A percentile compares a stretch with the other conserved stretches of the same genome.
Evolutionary conservation across 2,329 filamentous ascomycete genomes (phyloP).

Genomic region (Colletotrichum musae): DNA sequence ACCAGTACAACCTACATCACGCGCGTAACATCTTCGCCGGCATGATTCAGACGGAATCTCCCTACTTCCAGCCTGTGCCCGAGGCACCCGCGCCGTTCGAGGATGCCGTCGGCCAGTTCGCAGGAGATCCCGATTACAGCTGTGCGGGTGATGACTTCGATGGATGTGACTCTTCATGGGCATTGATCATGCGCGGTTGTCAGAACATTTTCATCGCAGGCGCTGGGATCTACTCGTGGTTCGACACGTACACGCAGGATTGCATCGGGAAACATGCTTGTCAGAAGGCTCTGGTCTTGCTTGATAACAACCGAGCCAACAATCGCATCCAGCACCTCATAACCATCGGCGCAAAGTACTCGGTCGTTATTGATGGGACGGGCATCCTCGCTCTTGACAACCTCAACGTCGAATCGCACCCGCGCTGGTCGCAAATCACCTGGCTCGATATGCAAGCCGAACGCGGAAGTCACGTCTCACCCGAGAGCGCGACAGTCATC

Average conservation of each 20-base stretch:
- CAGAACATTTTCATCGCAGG: conserved; percentile 44
- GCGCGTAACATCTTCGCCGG: conserved; percentile 68
- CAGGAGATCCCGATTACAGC: conserved; percentile 39
- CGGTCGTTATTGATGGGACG: conserved; percentile 45
- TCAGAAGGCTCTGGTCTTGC: conserved; percentile 44
- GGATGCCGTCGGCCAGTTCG: conserved; percentile 22
- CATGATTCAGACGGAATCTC: conserved; percentile 79
- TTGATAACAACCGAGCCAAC: conserved; percentile 45
- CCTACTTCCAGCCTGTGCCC: conserved; percentile 66
- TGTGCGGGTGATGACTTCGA: conserved; percentile 33
- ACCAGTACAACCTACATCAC: conserved; percentile 65
- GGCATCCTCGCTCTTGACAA: conserved; percentile 47
- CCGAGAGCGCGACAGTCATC: too few relatives aligned
- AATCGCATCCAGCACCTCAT: conserved; percentile 47
- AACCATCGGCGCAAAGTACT: conserved; percentile 50
- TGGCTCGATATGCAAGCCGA: conserved; percentile 42
- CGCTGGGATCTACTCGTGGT: conserved; percentile 49
- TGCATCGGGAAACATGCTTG: conserved; percentile 41
- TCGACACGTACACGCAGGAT: conserved; percentile 43
- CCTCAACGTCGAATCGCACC: conserved; percentile 47
- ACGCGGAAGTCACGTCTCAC: too few relatives aligned
- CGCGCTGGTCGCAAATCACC: conserved; percentile 48
- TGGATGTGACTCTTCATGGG: conserved; percentile 46
- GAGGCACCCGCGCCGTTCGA: conserved; percentile 42
- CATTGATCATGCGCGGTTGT: conserved; percentile 31